phyloP scores from a whole-genome alignment of 768 basidiomycete species.

The Dictyophora rubrovolvata region DNA sequence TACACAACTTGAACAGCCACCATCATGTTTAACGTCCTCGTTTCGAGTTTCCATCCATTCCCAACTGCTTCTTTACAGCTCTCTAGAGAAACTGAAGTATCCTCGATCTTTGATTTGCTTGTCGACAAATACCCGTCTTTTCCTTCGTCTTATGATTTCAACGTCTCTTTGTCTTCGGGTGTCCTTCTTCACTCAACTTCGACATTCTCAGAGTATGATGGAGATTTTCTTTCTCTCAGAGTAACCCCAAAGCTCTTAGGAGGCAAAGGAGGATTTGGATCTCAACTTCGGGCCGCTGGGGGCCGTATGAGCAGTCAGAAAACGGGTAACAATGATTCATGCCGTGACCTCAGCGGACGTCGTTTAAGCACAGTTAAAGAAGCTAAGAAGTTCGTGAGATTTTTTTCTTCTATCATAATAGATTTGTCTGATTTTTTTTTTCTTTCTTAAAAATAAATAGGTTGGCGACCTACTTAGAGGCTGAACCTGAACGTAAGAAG shows the following conservation, averaged over 20 bases:
- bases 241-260: slow-evolving; percentile 69
- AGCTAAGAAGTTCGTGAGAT: slow-evolving; percentile 70
- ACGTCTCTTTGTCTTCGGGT: slow-evolving; percentile 27
- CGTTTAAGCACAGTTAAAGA: slow-evolving; percentile 92
- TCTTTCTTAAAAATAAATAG: slow-evolving; percentile 31
- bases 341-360: slow-evolving; percentile 83
- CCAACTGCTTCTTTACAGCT: slow-evolving; percentile 41
- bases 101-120: slow-evolving; percentile 34
- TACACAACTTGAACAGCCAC: background rate
- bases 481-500: slow-evolving; percentile 70
- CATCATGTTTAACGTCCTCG: slow-evolving; percentile 41
- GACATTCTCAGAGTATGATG: slow-evolving; percentile 22
- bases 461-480: slow-evolving; percentile 77
- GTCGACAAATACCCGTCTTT: slow-evolving; percentile 37
- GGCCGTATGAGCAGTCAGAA: slow-evolving; percentile 96
- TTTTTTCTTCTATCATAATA: background rate
- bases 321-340: slow-evolving; percentile 91
- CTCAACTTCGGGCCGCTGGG: slow-evolving; percentile 91
- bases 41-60: slow-evolving; percentile 55
- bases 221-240: slow-evolving; percentile 50
- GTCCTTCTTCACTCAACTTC: slow-evolving; percentile 21
- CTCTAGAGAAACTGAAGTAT: slow-evolving; percentile 29
- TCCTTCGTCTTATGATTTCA: slow-evolving; percentile 30
- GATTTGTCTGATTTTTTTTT: background rate
- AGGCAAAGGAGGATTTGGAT: slow-evolving; percentile 97